These are phyloP conservation scores for Ambrosia hybrid DNA, from an alignment of 140 eudicot genomes.

Conservation along the genomic window DNA sequence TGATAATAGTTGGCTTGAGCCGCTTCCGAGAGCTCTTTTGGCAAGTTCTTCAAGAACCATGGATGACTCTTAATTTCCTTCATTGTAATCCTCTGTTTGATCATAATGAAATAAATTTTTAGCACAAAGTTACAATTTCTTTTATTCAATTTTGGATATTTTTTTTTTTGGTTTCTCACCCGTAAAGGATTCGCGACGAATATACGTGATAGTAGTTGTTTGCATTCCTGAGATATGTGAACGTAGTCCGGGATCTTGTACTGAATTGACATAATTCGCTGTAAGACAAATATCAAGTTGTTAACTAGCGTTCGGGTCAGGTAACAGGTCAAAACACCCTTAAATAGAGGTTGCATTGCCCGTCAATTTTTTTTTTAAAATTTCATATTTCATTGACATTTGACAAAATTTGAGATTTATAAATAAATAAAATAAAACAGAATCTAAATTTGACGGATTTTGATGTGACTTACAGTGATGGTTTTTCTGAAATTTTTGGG, in stretches of 20 bases:
- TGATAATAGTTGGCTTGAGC: constrained; percentile 58
- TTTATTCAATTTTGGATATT: background rate
- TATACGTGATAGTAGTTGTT: constrained; percentile 66
- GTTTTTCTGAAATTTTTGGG: constrained; percentile 80
- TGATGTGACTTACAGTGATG: constrained; percentile 41
- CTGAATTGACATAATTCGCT: constrained; percentile 63
- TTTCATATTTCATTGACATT: background rate
- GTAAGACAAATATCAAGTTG: constrained; percentile 15
- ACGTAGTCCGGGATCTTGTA: constrained; percentile 67
- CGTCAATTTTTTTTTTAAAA: background rate
- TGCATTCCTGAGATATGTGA: constrained; percentile 64
- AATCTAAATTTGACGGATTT: background rate
- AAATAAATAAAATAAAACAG: background rate
- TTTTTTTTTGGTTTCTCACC: constrained; percentile 33
- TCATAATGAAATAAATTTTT: background rate
- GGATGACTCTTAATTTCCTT: constrained; percentile 78
- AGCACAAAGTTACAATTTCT: background rate
- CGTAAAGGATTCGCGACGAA: constrained; percentile 61
- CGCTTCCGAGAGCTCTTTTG: constrained; percentile 66
- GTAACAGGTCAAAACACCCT: background rate
- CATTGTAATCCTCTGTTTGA: constrained; percentile 57
- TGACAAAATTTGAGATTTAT: background rate
- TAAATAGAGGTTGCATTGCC: background rate
- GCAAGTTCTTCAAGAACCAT: constrained; percentile 82
- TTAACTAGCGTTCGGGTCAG: background rate